These are phyloP conservation scores for Anaeramoeba ignava DNA, from an alignment of 78 protist species.

Conservation along the genomic window DNA sequence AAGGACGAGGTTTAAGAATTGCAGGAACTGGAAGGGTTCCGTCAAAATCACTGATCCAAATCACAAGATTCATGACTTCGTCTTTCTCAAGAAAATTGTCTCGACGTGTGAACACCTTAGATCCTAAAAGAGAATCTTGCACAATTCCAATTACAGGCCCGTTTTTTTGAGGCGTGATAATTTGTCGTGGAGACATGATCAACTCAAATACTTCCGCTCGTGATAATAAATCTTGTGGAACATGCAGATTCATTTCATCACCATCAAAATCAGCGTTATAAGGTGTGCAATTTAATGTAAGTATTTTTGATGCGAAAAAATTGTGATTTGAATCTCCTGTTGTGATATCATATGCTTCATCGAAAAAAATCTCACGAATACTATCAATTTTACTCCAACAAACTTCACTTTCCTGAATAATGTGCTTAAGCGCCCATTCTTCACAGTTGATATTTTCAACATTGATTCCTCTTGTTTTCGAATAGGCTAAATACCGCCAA, in stretches of 20 bases:
- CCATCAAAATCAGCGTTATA: conserved; percentile 99
- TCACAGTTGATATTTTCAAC: no score
- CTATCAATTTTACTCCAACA: no score
- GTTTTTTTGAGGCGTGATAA: conserved; percentile 92
- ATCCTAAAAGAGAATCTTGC: conserved; percentile 83
- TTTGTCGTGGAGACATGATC: conserved; percentile 92
- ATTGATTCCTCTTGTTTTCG: no score
- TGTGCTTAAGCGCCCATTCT: no score
- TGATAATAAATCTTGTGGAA: conserved; percentile 83
- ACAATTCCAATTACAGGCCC: conserved; percentile 98
- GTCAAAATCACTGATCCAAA: conserved; percentile 79
- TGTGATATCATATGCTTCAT: no score
- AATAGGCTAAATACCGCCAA: no score
- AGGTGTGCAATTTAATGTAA: no score
- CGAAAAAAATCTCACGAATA: no score
- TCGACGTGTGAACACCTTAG: conserved; percentile 62
- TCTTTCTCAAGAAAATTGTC: conserved; percentile 69
- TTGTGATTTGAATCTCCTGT: no score
- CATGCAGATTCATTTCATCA: conserved; percentile 99
- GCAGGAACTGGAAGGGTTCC: conserved; percentile 91
- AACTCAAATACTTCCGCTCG: conserved; percentile 75
- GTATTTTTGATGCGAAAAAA: no score
- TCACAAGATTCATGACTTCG: conserved; percentile 71
- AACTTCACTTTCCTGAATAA: no score
- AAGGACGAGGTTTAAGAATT: conserved; percentile 86